A percentile compares a stretch with the other conserved stretches of the same genome.
phyloP scores from a whole-genome alignment of 192 early-diverging fungal species.

The Coemansia sp. region DNA sequence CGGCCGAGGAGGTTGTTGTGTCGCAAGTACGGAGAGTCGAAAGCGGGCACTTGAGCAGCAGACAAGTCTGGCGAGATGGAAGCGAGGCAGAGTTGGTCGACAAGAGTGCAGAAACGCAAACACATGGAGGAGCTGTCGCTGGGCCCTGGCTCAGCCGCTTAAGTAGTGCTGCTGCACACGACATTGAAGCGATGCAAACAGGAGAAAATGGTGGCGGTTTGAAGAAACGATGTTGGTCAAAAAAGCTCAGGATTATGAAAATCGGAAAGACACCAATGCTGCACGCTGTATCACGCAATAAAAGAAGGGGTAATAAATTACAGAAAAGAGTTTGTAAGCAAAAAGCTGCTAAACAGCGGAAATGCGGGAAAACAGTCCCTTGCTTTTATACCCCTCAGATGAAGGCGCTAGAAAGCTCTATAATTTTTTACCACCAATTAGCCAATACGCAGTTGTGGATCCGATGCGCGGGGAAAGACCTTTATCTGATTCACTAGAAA shows the following conservation, averaged over 20 bases:
- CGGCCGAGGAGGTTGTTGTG: background rate
- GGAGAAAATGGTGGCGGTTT: background rate
- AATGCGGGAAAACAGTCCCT: background rate
- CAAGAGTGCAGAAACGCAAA: background rate
- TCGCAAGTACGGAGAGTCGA: conserved; percentile 2
- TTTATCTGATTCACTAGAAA: conserved; percentile 12
- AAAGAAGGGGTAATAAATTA: background rate
- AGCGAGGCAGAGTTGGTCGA: background rate
- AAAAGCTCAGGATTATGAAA: background rate
- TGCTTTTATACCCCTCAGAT: background rate
- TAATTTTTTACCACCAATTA: background rate
- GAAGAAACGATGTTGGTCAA: background rate
- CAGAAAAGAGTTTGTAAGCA: background rate
- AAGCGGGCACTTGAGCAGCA: conserved; percentile 2
- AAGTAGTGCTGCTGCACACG: background rate
- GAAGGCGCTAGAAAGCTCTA: background rate
- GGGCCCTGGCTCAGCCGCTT: background rate
- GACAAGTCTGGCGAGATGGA: background rate
- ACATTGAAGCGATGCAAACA: background rate
- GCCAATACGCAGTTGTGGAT: conserved; percentile 1
- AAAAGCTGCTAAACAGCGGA: background rate
- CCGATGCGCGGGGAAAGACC: background rate
- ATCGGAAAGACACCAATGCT: background rate
- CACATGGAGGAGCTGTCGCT: background rate
- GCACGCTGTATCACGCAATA: too few species aligned